A percentile compares a stretch with the other conserved stretches of the same genome.
phyloP scores from a whole-genome alignment of 1,139 yeast genomes.

The Hanseniaspora uvarum region DNA sequence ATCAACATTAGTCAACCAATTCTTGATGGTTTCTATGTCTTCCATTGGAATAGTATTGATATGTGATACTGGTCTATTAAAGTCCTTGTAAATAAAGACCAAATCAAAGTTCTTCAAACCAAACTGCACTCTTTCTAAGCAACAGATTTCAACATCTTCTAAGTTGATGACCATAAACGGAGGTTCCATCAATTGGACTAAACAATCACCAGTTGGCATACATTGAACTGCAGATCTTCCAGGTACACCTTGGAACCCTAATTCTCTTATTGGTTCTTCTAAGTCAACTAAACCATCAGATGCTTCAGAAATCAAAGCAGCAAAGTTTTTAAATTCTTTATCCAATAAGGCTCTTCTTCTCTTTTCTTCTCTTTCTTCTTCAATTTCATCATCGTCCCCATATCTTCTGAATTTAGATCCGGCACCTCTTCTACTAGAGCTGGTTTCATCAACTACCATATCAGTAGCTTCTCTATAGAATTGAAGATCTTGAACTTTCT shows the following conservation, averaged over 20 bases:
- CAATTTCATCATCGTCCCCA: conserved; percentile 97
- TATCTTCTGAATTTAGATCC: conserved; percentile 62
- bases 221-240: conserved; percentile 86
- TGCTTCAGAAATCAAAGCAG: conserved; percentile 82
- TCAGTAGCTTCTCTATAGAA: conserved; percentile 95
- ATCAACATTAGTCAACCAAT: conserved; percentile 93
- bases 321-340: conserved; percentile 81
- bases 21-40: conserved; percentile 80
- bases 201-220: conserved; percentile 96
- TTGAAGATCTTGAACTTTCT: conserved; percentile 90
- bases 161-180: conserved; percentile 87
- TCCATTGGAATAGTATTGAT: conserved; percentile 93
- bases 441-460: conserved; percentile 94
- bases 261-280: conserved; percentile 89
- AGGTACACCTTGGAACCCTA: conserved; percentile 97
- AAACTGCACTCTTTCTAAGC: conserved; percentile 92
- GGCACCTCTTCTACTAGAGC: conserved; percentile 64
- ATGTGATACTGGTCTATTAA: conserved; percentile 75
- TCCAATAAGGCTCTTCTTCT: conserved; percentile 82
- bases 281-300: conserved; percentile 72
- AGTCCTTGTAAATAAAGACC: conserved; percentile 90
- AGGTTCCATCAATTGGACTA: conserved; percentile 86
- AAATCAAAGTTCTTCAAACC: conserved; percentile 93
- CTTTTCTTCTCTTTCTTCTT: conserved; percentile 97
- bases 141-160: conserved; percentile 88